phyloP scores from a whole-genome alignment of 805 yeast genomes.

The Ogataea pini region DNA sequence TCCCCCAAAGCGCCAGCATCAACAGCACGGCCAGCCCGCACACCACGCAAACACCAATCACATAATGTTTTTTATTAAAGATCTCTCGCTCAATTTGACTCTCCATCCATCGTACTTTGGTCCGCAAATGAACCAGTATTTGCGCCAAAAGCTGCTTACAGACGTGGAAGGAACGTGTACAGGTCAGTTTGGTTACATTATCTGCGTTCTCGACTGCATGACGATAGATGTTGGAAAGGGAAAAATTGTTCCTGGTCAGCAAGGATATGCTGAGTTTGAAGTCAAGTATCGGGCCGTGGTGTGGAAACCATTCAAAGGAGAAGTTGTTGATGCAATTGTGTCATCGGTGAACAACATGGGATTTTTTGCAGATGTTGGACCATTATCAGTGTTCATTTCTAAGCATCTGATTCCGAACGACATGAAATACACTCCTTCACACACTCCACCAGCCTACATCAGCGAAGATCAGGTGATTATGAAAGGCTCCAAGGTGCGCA shows the following conservation, averaged over 20 bases:
- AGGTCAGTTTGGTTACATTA: slow-evolving; percentile 96
- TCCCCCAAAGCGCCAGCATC: neutral
- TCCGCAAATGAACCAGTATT: slow-evolving; percentile 93
- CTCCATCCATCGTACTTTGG: slow-evolving; percentile 98
- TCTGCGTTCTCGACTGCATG: slow-evolving; percentile 94
- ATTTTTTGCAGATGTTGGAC: slow-evolving; percentile 97
- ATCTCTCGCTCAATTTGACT: slow-evolving; percentile 85
- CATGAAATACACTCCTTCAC: slow-evolving; percentile 89
- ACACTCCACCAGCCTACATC: slow-evolving; percentile 97
- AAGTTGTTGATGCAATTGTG: slow-evolving; percentile 96
- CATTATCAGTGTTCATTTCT: slow-evolving; percentile 89
- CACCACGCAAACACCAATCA: too few relatives aligned
- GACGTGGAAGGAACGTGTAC: slow-evolving; percentile 99
- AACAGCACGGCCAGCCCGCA: neutral
- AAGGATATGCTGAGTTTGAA: slow-evolving; percentile 94
- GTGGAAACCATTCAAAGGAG: slow-evolving; percentile 98
- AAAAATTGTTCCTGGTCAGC: slow-evolving; percentile 75
- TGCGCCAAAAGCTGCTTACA: slow-evolving; percentile 84
- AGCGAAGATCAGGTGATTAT: slow-evolving; percentile 93
- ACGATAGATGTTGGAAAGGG: slow-evolving; percentile 95
- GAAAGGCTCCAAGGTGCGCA: slow-evolving; percentile 89
- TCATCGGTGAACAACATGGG: slow-evolving; percentile 94
- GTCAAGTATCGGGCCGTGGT: slow-evolving; percentile 96
- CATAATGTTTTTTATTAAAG: slow-evolving; percentile 55
- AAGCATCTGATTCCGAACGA: slow-evolving; percentile 94